Evolutionary conservation across 1,284 basidiomycete genomes (phyloP), one percentile per base, ranked within the genome.

Genomic region (Heterobasidion occidentale): DNA sequence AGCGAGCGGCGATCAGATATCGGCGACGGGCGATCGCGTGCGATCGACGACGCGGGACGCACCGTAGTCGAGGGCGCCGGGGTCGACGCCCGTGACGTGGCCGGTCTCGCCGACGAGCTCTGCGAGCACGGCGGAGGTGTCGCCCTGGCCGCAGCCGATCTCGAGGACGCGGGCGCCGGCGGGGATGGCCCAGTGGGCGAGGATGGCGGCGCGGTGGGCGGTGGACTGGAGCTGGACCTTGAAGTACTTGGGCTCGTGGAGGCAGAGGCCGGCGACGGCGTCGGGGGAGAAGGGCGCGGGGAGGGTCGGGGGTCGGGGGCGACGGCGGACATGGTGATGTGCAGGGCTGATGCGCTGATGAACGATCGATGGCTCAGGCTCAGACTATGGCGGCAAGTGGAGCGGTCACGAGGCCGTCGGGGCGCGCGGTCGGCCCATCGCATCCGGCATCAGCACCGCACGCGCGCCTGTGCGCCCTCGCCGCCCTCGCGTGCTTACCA

Each of bases 111-210:
- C 75, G 9, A 76, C 71, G 7, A 68, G 65, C 14, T 65, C 63
- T 19, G 74, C 75, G 2, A 77, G 65, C 4, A 67, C 71, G n/a
- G 68, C 65, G 0, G 74, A 75, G 56, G 68, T 71, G 57, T 77
- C 75, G 12, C 75, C 75, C 54, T 76, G 75, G 1, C 75, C 75
- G 59, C 74, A 76, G 36, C 74, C 75, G 12, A 77, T 61, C 58
- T 77, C 75, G 2, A 77, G 64, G 3, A 77, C 64, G 4, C 58
- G 60, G 34, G 65, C 64, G 4, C 73, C 74, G 2, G 55, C 57
- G 5, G 59, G 14, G 51, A 76, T 71, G 14, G 63, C 61, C 68
- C 70, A 75, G 8, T 62, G 62, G 6, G 61, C 55, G n/a, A 74
- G 58, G 7, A 76, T 62, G 33, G 67, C 63, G 44, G 73, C 61